phyloP scores from a whole-genome alignment of 2,329 filamentous ascomycete species.

The Arthrobotrys entomopaga region DNA sequence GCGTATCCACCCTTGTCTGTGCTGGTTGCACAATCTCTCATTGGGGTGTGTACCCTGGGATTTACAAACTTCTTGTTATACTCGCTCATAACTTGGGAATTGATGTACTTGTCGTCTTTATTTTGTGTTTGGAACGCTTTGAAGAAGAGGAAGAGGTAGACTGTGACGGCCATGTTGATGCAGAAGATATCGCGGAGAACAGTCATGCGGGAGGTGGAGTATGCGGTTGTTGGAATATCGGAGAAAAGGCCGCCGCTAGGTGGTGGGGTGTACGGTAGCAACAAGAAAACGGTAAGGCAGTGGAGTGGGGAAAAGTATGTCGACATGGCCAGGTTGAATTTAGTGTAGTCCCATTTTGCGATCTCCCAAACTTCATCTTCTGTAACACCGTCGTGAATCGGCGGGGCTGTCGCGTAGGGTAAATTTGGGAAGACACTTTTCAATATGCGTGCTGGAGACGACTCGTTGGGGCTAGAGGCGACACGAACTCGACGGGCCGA shows the following conservation, averaged over 20 bases:
- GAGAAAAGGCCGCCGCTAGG: constrained; percentile 20
- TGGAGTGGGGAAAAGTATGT: constrained; percentile 94
- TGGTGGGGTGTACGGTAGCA: constrained; percentile 73
- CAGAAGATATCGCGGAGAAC: constrained; percentile 85
- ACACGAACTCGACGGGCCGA: constrained; percentile 90
- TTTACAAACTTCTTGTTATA: constrained; percentile 97
- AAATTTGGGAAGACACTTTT: constrained; percentile 72
- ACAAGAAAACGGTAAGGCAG: constrained; percentile 87
- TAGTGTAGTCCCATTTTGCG: constrained; percentile 90
- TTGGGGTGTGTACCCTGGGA: constrained; percentile 74
- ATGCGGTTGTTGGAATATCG: constrained; percentile 61
- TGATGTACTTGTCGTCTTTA: constrained; percentile 84
- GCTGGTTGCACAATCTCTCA: constrained; percentile 56
- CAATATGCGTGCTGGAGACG: constrained; percentile 81
- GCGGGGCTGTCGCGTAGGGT: constrained; percentile 49
- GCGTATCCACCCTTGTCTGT: constrained; percentile 40
- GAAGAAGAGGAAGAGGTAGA: constrained; percentile 78
- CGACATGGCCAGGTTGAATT: constrained; percentile 82
- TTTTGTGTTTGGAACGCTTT: constrained; percentile 81
- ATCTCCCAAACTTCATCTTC: constrained; percentile 90
- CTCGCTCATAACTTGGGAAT: constrained; percentile 91
- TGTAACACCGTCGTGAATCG: constrained; percentile 77
- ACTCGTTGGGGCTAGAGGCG: constrained; percentile 79
- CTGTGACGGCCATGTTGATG: constrained; percentile 77
- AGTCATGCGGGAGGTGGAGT: constrained; percentile 83